Evolutionary conservation across 176 grass and related monocot genomes (phyloP).

Genomic region (Chloris gayana): DNA sequence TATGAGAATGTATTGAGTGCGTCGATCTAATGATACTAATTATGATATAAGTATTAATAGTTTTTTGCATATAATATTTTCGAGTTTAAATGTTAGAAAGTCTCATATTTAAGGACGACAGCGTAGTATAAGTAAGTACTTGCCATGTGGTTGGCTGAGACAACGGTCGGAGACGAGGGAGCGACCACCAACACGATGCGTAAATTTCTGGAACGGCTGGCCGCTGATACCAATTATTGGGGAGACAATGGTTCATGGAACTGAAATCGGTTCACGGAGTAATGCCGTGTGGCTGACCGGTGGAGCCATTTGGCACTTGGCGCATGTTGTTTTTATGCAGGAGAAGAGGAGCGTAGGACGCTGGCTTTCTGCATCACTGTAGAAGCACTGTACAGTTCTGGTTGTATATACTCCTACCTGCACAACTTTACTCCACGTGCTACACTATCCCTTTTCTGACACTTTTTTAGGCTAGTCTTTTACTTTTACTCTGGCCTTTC

Average conservation of each 20-base stretch:
- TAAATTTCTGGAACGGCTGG: constrained; percentile 8
- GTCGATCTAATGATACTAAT: too few relatives aligned
- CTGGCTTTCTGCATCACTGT: background rate
- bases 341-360: background rate
- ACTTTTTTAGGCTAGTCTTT: too few relatives aligned
- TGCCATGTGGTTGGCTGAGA: constrained; percentile 16
- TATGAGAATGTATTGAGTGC: too few relatives aligned
- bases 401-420: too few relatives aligned
- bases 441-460: background rate
- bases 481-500: background rate
- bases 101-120: too few relatives aligned
- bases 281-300: background rate
- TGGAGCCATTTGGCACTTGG: background rate
- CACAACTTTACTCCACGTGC: background rate
- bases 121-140: too few relatives aligned
- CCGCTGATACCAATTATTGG: constrained; percentile 32
- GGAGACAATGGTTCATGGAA: constrained; percentile 13
- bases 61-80: too few relatives aligned
- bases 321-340: background rate
- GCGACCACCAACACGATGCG: background rate
- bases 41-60: too few relatives aligned
- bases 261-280: background rate
- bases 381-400: too few relatives aligned
- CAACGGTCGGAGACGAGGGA: background rate
- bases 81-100: too few relatives aligned